Base-by-base conservation (phyloP, 2,329 filamentous ascomycete species). In the Drechslerella stenobrocha region DNA sequence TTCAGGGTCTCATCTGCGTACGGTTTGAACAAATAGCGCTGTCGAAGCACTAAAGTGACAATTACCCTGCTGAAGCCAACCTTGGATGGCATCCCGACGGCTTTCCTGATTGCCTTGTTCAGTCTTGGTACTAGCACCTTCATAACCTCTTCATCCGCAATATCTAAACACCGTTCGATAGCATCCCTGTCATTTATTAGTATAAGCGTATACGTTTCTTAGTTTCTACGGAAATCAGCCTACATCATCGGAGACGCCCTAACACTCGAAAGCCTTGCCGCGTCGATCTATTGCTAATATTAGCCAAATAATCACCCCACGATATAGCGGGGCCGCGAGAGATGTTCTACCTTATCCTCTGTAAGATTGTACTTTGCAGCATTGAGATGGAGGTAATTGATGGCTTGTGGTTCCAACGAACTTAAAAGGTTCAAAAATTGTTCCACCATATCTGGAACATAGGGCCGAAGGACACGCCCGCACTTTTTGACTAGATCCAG, bases 301-400 rank as follows among this genome's bases (percentile, higher is more conserved):
- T 26, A 18, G 24, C 22, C 55, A 15, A 35, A 2, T 9, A 18
- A 18, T 5, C 30, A 22, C 20, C 18, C 2, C 20, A 51, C n/a
- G 18, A 2, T 34, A 22, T 32, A 35, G 6, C 8, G 9, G 9
- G 13, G 11, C 1, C 8, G 22, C 2, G n/a, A 2, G 22, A 20
- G 26, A 20, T 37, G 1, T 26, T 52, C 20, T 45, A 70, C 70
- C 45, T 92, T 86, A 71, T 95, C 90, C 46, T 90, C 86, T 0
- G 88, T 95, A 24, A 95, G 82, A 50, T 95, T 90, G 70, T 90
- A 88, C 70, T 88, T 87, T 44, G 84, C 86, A 0, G 90, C 89
- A 72, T 95, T 90, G 69, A 96, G 84, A 76, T 96, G 93, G 52
- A 96, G 81, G 75, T 95, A 97, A 73, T 96, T 96, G 73, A 97